A percentile compares a stretch with the other conserved stretches of the same genome.
phyloP scores from a whole-genome alignment of 345 rosid genomes.

The Eucalyptus tenuipes region DNA sequence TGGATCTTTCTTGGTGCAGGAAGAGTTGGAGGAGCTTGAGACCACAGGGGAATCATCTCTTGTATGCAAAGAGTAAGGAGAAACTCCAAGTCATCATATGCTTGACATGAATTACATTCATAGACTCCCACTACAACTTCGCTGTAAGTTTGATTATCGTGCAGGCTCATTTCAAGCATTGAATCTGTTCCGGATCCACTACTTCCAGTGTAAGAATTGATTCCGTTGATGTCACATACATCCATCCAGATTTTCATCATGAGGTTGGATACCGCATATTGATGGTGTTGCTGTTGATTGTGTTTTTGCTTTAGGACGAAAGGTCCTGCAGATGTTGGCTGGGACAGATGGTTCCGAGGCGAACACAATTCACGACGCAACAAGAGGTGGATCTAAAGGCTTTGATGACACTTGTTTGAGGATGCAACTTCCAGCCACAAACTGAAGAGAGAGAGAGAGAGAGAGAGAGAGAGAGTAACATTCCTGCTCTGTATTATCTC shows the following conservation, averaged over 20 bases:
- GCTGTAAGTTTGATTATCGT: not conserved
- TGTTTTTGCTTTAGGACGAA: not conserved
- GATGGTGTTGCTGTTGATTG: not conserved
- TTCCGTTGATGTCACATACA: not conserved
- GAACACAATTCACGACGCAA: conserved; percentile 5
- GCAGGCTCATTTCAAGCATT: conserved; percentile 20
- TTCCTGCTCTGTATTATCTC: not conserved
- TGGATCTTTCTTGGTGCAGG: not conserved
- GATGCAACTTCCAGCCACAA: not conserved
- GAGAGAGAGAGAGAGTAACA: not conserved
- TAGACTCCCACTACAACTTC: not conserved
- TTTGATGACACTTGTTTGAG: not conserved
- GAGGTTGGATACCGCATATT: not conserved
- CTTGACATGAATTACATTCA: not conserved
- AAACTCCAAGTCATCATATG: not conserved
- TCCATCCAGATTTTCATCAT: not conserved
- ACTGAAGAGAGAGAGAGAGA: not conserved
- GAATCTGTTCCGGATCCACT: conserved; percentile 28
- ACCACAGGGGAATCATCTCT: conserved; percentile 23
- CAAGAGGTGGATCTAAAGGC: conserved; percentile 24
- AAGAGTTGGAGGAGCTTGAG: conserved; percentile 31
- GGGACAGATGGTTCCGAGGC: conserved; percentile 41
- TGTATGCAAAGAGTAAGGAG: conserved; percentile 27
- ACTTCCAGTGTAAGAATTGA: conserved; percentile 18
- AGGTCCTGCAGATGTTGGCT: conserved; percentile 11